A percentile compares a stretch with the other conserved stretches of the same genome.
Conservation (phyloP, 140 eudicot genomes). For the Erigeron philadelphicus region DNA sequence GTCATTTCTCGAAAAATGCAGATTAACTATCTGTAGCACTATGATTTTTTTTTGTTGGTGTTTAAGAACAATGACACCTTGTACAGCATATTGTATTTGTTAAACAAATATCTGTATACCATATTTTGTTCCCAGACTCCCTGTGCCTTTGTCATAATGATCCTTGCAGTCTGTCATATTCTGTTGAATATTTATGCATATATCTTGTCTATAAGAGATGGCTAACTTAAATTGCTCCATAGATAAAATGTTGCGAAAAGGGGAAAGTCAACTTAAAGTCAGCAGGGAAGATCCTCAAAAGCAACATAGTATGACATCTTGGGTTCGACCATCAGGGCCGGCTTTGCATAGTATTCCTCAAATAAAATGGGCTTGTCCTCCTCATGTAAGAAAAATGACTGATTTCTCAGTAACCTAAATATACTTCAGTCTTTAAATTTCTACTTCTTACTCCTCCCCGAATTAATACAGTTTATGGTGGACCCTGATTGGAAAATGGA, state of each 20-base stretch:
- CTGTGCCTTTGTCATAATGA: background rate
- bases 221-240: background rate
- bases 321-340: background rate
- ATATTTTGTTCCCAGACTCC: background rate
- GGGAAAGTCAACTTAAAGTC: conserved; percentile 15
- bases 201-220: background rate
- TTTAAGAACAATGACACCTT: background rate
- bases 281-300: conserved; percentile 11
- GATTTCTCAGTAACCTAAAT: conserved; percentile 6
- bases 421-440: background rate
- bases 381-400: conserved; percentile 16
- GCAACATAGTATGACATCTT: conserved; percentile 10
- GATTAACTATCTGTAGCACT: background rate
- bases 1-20: background rate
- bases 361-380: conserved; percentile 23
- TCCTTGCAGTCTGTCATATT: background rate
- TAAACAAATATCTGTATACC: background rate
- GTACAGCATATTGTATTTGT: background rate
- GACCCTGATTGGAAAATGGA: conserved; percentile 26
- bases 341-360: background rate
- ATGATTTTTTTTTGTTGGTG: background rate
- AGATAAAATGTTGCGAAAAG: conserved; percentile 15
- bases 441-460: background rate
- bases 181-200: background rate
- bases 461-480: conserved; percentile 24